Percentiles rank a stretch among this genome's conserved stretches.
phyloP scores from a whole-genome alignment of 164 flowering plant genomes.

The Cinnamomum micranthum region DNA sequence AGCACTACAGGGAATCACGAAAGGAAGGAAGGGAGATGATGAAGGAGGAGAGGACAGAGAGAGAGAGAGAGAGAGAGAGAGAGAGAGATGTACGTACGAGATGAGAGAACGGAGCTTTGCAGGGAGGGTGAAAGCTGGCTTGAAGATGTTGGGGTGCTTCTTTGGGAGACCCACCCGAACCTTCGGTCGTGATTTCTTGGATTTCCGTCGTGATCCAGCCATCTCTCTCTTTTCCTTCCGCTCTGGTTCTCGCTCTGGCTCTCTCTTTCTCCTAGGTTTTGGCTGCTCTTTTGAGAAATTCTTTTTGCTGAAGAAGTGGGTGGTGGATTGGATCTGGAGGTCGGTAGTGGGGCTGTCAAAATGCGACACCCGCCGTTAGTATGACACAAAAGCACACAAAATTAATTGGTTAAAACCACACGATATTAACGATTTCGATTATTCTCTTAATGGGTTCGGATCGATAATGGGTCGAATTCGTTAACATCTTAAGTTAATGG shows the following conservation, averaged over 20 bases:
- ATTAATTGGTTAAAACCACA: too few species aligned
- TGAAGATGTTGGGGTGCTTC: constrained; percentile 74
- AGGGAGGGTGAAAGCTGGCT: constrained; percentile 79
- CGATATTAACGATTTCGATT: too few species aligned
- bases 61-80: not conserved
- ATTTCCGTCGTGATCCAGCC: constrained; percentile 81
- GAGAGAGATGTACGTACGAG: not conserved
- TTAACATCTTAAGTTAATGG: too few species aligned
- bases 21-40: not conserved
- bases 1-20: not conserved
- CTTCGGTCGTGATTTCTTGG: constrained; percentile 61
- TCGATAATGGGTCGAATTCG: too few species aligned
- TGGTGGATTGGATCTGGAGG: too few species aligned
- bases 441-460: too few species aligned
- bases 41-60: not conserved
- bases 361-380: too few species aligned
- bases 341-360: too few species aligned
- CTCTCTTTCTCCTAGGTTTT: not conserved
- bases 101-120: constrained; percentile 69
- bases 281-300: not conserved
- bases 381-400: too few species aligned
- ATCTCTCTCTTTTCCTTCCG: constrained; percentile 27
- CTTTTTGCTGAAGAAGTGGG: too few species aligned
- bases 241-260: not conserved
- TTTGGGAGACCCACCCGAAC: constrained; percentile 71